Evolutionary conservation across 495 filamentous ascomycete genomes (phyloP).

Genomic region (Hypoxylon perforatum): DNA sequence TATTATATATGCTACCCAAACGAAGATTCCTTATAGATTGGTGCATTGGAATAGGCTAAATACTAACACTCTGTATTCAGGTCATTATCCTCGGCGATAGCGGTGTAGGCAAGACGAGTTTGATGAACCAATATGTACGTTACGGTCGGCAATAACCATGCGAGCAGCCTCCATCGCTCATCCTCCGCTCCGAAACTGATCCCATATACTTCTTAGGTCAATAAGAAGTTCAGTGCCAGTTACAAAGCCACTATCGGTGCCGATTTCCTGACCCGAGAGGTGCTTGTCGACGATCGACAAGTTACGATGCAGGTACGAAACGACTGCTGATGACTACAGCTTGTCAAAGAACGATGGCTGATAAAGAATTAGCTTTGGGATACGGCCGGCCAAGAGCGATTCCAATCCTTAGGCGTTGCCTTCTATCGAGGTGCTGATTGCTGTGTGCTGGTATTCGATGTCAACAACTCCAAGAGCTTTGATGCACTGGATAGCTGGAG

Average conservation of each 20-base stretch:
- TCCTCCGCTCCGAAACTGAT: slow-evolving; percentile 20
- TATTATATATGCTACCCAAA: slow-evolving; percentile 49
- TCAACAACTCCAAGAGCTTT: slow-evolving; percentile 99
- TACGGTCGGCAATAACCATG: slow-evolving; percentile 1
- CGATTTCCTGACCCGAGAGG: slow-evolving; percentile 98
- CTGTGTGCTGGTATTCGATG: slow-evolving; percentile 98
- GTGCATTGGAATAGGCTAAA: slow-evolving; percentile 8
- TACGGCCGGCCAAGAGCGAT: slow-evolving; percentile 96
- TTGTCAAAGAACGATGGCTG: slow-evolving; percentile 17
- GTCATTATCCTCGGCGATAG: slow-evolving; percentile 99
- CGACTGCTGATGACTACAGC: slow-evolving; percentile 21
- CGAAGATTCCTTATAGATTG: neutral
- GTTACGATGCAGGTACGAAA: slow-evolving; percentile 95
- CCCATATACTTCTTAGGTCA: slow-evolving; percentile 72
- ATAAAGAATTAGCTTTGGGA: slow-evolving; percentile 85
- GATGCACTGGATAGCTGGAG: slow-evolving; percentile 98
- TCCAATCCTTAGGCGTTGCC: slow-evolving; percentile 96
- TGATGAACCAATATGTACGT: slow-evolving; percentile 99
- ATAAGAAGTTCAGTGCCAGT: slow-evolving; percentile 99
- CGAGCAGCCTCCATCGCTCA: slow-evolving; percentile 8
- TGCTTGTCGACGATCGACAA: slow-evolving; percentile 93
- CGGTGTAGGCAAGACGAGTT: slow-evolving; percentile 97
- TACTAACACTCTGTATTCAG: slow-evolving; percentile 55
- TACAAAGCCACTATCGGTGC: slow-evolving; percentile 99
- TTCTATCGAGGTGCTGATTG: slow-evolving; percentile 99